These are phyloP conservation scores for Alternaria tenuissima DNA, from an alignment of 2,329 filamentous ascomycete genomes.

Conservation along the genomic window DNA sequence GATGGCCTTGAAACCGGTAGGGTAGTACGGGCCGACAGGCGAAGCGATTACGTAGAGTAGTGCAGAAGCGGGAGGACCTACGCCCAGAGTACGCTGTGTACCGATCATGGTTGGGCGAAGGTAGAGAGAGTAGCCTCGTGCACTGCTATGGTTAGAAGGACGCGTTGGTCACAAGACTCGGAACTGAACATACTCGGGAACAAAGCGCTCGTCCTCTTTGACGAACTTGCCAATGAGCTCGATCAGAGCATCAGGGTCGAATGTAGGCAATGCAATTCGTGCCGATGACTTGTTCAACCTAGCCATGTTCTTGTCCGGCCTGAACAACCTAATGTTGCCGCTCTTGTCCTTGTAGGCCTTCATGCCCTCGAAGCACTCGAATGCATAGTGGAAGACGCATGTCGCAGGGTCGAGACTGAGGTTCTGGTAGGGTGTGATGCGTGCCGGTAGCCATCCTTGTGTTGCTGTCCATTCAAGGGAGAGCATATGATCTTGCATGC, in stretches of 20 bases:
- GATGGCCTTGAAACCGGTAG: conserved; percentile 96
- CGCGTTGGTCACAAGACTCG: neutral
- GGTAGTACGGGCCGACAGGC: conserved; percentile 97
- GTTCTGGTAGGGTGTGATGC: conserved; percentile 94
- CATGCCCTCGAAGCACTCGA: conserved; percentile 98
- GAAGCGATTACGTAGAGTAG: conserved; percentile 95
- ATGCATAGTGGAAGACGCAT: conserved; percentile 98
- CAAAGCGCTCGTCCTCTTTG: conserved; percentile 85
- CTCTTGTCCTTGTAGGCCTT: conserved; percentile 94
- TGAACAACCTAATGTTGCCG: conserved; percentile 84
- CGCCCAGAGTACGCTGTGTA: conserved; percentile 91
- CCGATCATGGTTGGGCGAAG: conserved; percentile 96
- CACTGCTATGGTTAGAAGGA: conserved; percentile 46
- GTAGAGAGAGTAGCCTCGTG: conserved; percentile 90
- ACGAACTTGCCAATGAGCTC: conserved; percentile 83
- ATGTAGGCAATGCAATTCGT: conserved; percentile 91
- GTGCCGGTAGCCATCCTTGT: conserved; percentile 82
- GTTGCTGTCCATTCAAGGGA: conserved; percentile 89
- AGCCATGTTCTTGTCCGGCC: conserved; percentile 95
- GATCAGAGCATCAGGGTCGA: conserved; percentile 76
- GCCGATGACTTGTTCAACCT: conserved; percentile 90
- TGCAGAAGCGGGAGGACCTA: conserved; percentile 89
- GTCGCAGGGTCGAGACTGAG: conserved; percentile 94
- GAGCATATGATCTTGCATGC: conserved; percentile 86
- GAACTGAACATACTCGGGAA: conserved; percentile 70